Conservation (phyloP, 768 basidiomycete species). For the Boletus eberwhitei region DNA sequence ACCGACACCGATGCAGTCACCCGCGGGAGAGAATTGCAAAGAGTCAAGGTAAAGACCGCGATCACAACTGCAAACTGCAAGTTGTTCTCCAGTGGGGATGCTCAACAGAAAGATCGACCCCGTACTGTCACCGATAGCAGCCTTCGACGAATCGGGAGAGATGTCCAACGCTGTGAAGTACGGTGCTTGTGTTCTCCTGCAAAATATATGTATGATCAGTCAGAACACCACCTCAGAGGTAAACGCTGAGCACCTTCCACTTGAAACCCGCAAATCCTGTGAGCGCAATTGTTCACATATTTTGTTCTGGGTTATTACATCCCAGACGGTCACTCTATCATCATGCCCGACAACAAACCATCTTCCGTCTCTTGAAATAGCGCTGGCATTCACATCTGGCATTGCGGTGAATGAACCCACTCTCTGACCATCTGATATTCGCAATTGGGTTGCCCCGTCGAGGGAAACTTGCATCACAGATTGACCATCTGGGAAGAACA, state of each 20-base stretch:
- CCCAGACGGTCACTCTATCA: background rate
- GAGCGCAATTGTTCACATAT: background rate
- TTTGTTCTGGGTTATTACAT: background rate
- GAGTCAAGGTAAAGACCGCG: background rate
- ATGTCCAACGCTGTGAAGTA: background rate
- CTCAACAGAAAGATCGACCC: background rate
- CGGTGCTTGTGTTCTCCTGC: background rate
- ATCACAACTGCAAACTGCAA: background rate
- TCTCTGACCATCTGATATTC: conserved; percentile 1
- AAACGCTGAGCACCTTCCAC: background rate
- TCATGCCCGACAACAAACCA: background rate
- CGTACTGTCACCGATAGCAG: background rate
- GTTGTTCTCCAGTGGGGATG: background rate
- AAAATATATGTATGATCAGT: background rate
- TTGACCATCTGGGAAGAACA: background rate
- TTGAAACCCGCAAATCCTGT: background rate
- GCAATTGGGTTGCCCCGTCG: background rate
- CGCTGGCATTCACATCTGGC: background rate
- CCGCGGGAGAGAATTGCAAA: background rate
- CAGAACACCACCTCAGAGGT: too few species aligned
- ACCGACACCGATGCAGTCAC: background rate
- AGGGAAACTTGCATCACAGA: background rate
- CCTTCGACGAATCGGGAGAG: background rate
- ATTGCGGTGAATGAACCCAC: background rate
- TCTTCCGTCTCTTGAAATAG: background rate